phyloP scores from a whole-genome alignment of 2,329 filamentous ascomycete species.

The Hypoxylon sp. region DNA sequence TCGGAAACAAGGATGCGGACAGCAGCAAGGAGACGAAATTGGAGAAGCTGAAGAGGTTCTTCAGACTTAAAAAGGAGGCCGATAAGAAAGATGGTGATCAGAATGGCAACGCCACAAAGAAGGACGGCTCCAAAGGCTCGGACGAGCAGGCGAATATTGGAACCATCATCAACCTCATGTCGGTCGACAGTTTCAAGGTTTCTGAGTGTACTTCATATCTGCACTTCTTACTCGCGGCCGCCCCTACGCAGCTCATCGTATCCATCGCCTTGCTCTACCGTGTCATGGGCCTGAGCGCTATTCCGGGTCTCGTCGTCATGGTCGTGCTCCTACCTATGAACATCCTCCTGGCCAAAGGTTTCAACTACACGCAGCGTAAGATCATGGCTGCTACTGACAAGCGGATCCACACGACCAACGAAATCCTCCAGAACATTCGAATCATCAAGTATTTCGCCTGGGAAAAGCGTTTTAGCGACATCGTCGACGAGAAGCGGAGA shows the following conservation, averaged over 20 bases:
- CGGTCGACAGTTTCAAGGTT: conserved; percentile 98
- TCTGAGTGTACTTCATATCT: conserved; percentile 93
- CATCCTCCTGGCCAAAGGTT: conserved; percentile 84
- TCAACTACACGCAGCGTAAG: conserved; percentile 84
- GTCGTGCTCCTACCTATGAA: conserved; percentile 87
- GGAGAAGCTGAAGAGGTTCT: conserved; percentile 61
- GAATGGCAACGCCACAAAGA: conserved; percentile 45
- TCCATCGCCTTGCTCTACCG: conserved; percentile 84
- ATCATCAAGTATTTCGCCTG: conserved; percentile 99
- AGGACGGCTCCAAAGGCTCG: conserved; percentile 46
- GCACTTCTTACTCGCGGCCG: conserved; percentile 92
- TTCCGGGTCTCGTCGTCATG: conserved; percentile 94
- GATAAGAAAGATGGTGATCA: conserved; percentile 54
- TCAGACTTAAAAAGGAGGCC: conserved; percentile 68
- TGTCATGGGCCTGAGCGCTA: conserved; percentile 90
- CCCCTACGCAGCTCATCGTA: conserved; percentile 85
- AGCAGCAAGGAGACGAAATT: conserved; percentile 50
- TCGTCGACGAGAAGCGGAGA: conserved; percentile 87
- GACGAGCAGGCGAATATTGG: conserved; percentile 89
- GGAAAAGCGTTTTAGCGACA: conserved; percentile 87
- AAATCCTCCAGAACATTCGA: conserved; percentile 94
- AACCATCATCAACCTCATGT: conserved; percentile 99
- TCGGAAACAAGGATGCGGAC: conserved; percentile 65
- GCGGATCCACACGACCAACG: conserved; percentile 94
- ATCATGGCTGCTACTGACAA: conserved; percentile 95